Evolutionary conservation across 805 yeast species (phyloP), one percentile per base, ranked within the genome.

Genomic region (Dipodascus albidus): DNA sequence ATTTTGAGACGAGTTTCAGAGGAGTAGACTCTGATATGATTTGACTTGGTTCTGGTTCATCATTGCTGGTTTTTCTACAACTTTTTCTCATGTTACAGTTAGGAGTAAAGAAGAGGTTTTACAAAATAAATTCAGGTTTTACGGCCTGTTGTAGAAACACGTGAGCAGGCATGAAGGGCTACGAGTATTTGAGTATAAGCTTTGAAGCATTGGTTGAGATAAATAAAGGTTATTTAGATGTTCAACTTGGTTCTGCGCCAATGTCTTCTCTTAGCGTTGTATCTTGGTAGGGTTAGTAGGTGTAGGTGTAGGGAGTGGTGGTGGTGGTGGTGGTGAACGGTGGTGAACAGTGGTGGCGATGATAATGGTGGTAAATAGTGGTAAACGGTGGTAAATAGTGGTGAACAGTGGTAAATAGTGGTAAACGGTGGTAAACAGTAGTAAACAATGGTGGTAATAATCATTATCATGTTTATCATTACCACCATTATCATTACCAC

Each of bases 231-330:
- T 38, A 38, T 74, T 87, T 90, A 91, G 83, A 91, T 76, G 83
- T 83, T 81, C 79, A 91, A 83, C 95, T 91, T 91, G 72, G 97
- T 91, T 86, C 98, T 87, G 87, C 96, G 91, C 99, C 99, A 91
- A 93, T 93, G 96, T 84, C 98, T 86, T 87, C 98, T 89, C 89
- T 93, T 93, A 74, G 96, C 95, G 81, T 91, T 91, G 87, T 88
- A 88, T 83, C 95, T 64, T n/a, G n/a, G n/a, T n/a, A n/a, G n/a
- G n/a, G n/a, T n/a, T n/a, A n/a, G n/a, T n/a, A n/a, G n/a, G n/a
- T n/a, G n/a, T n/a, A n/a, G n/a, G n/a, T n/a, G n/a, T n/a, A n/a
- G n/a, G n/a, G n/a, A n/a, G n/a, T n/a, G n/a, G n/a, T n/a, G n/a
- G n/a, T n/a, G n/a, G n/a, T n/a, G n/a, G n/a, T n/a, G n/a, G n/a